A percentile compares a stretch with the other conserved stretches of the same genome.
Evolutionary conservation across 2,329 filamentous ascomycete genomes (phyloP).

Genomic region (Calonectria ilicicola): DNA sequence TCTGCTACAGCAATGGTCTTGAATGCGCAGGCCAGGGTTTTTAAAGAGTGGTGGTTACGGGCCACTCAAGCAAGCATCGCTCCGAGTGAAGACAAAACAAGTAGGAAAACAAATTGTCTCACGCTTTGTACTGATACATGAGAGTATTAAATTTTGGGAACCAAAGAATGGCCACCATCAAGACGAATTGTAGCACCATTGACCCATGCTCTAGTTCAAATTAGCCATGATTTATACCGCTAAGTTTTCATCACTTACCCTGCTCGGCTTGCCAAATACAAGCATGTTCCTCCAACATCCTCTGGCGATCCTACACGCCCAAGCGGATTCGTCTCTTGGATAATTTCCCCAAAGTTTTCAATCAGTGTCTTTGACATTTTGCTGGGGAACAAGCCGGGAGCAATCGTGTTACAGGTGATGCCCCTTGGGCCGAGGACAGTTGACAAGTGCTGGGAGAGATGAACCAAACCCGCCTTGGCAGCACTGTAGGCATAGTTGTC

Average conservation of each 20-base stretch:
- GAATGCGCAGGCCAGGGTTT: too few species aligned
- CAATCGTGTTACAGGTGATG: conserved; percentile 76
- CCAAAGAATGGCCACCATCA: neutral
- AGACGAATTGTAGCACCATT: neutral
- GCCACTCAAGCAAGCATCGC: too few species aligned
- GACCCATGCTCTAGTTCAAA: neutral
- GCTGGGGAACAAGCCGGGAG: conserved; percentile 77
- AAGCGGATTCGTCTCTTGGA: conserved; percentile 71
- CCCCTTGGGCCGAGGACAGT: conserved; percentile 69
- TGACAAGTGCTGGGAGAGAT: conserved; percentile 70
- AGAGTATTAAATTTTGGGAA: neutral
- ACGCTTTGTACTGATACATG: neutral
- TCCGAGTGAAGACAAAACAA: too few species aligned
- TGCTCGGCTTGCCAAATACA: conserved; percentile 76
- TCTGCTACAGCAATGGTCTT: too few species aligned
- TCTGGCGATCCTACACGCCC: conserved; percentile 74
- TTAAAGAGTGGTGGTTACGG: too few species aligned
- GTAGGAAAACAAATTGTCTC: neutral
- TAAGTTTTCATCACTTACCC: conserved; percentile 56
- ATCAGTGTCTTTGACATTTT: conserved; percentile 77
- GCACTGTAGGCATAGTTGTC: conserved; percentile 72
- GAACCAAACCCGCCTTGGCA: conserved; percentile 74
- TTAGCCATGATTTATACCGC: neutral
- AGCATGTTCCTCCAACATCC: conserved; percentile 78
- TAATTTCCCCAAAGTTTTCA: conserved; percentile 64